phyloP scores from a whole-genome alignment of 2,329 filamentous ascomycete genomes.

The Teratosphaeria zuluensis region DNA sequence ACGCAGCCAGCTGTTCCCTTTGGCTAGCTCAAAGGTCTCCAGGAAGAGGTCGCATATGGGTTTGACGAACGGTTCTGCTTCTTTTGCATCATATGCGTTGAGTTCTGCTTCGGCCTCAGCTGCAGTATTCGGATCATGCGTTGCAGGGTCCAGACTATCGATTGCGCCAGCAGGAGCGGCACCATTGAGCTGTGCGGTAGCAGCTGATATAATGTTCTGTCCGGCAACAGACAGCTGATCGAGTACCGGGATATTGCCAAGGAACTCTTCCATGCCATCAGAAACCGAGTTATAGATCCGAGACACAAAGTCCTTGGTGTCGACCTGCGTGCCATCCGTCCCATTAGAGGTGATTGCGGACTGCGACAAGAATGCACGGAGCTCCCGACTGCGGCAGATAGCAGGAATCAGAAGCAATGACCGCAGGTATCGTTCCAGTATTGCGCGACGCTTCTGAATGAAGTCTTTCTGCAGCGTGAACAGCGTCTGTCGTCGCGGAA shows the following conservation, averaged over 20 bases:
- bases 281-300: constrained; percentile 93
- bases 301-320: constrained; percentile 70
- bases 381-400: constrained; percentile 84
- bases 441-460: constrained; percentile 73
- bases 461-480: constrained; percentile 97
- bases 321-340: constrained; percentile 54
- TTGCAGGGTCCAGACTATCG: constrained; percentile 29
- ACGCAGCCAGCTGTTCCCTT: constrained; percentile 93
- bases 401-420: constrained; percentile 72
- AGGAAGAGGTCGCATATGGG: constrained; percentile 97
- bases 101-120: constrained; percentile 87
- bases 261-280: constrained; percentile 95
- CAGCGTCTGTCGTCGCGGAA: constrained; percentile 81
- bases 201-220: constrained; percentile 78
- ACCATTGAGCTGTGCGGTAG: constrained; percentile 42
- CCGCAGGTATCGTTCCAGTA: constrained; percentile 72
- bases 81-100: constrained; percentile 81
- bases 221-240: constrained; percentile 90
- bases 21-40: constrained; percentile 88
- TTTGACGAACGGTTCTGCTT: constrained; percentile 91
- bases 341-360: constrained; percentile 59
- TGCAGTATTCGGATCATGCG: constrained; percentile 40
- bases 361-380: constrained; percentile 84
- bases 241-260: constrained; percentile 89
- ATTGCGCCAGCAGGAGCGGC: constrained; percentile 31